Evolutionary conservation across 2,329 filamentous ascomycete species (phyloP), one percentile per base, ranked within the genome.

Genomic region (Fusarium zealandicum): DNA sequence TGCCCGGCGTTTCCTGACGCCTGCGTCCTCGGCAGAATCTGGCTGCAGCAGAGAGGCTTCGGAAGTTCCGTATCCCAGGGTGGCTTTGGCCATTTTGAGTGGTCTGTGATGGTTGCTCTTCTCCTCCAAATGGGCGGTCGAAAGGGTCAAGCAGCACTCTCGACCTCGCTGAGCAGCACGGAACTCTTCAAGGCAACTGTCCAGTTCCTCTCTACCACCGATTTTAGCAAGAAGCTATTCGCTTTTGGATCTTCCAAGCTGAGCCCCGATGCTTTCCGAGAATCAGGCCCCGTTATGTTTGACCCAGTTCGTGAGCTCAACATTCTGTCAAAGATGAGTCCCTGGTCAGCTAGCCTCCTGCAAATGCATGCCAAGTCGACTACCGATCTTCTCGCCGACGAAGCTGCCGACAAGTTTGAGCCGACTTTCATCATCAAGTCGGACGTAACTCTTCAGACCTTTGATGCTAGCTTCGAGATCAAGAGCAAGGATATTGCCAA

Each of bases 41-140:
- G 95, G 95, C 81, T 99, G 33, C 87, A 88, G 63, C 93, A 98
- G 74, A 85, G 93, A 49, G 92, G 92, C 0, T 90, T 97, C 62
- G 82, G 82, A 13, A 84, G 90, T 37, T 78, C 82, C 17, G 74
- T 92, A n/a, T 80, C 84, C 2, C 78, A 81, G 36, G 93, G 95
- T 37, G 95, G 95, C 0, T 97, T 99, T 71, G 95, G 95, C 3
- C 86, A 91, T 63, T 96, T 96, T 61, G 95, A 99, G 71, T 98
- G 92, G 91, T 83, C 90, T 1, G 77, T 85, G n/a, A 77, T 95
- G 41, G 83, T 93, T 70, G 90, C 93, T 27, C 78, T 96, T 12
- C 78, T 98, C 2, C 79, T 98, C 35, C 87, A 92, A 71, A 85
- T 84, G n/a, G 90, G 90, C 20, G 89, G 87, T 6, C 82, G 85